phyloP scores from a whole-genome alignment of 2,329 filamentous ascomycete genomes.

The Helotiales sp. region DNA sequence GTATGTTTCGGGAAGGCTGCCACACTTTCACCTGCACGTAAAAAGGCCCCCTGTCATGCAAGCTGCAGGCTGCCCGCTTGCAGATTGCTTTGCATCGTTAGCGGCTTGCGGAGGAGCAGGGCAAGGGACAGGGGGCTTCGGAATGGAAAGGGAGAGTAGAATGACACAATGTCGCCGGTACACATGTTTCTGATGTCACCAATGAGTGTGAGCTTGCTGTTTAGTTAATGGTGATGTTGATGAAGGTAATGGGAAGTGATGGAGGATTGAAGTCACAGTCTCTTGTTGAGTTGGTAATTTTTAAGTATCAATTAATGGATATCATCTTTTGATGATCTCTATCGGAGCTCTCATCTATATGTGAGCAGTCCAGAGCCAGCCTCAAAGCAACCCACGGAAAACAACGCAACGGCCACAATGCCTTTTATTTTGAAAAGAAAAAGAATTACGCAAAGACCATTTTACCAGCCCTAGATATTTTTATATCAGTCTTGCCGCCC shows the following conservation, averaged over 20 bases:
- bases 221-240: too few species aligned
- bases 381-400: not conserved
- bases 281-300: not conserved
- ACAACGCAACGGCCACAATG: not conserved
- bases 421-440: not conserved
- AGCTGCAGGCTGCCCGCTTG: not conserved
- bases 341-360: slow-evolving; percentile 8
- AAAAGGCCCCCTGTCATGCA: not conserved
- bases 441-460: not conserved
- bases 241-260: not conserved
- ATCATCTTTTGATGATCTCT: slow-evolving; percentile 8
- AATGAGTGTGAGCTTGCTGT: too few species aligned
- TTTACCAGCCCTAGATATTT: not conserved
- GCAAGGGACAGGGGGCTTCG: not conserved
- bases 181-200: not conserved
- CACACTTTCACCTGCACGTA: too few species aligned
- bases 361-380: not conserved
- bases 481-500: slow-evolving; percentile 7
- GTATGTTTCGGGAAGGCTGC: not conserved
- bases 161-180: too few species aligned
- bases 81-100: not conserved
- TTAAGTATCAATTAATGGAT: not conserved
- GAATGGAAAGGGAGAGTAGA: too few species aligned
- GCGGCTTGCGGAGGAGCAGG: not conserved
- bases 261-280: not conserved